These are phyloP conservation scores for Colletotrichum cuscutae DNA, from an alignment of 2,329 filamentous ascomycete species.

Conservation along the genomic window DNA sequence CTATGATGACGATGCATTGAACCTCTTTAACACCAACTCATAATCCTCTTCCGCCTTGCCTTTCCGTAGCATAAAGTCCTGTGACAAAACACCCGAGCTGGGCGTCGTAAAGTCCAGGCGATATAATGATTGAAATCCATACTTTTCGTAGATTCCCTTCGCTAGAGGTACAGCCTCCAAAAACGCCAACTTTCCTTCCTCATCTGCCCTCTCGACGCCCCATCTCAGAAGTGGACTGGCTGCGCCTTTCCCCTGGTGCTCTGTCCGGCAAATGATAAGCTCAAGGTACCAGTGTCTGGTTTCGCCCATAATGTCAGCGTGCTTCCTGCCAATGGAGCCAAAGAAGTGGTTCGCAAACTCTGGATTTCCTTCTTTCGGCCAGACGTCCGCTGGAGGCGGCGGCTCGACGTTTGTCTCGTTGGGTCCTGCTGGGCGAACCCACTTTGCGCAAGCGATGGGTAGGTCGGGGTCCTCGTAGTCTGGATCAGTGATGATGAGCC, in stretches of 20 bases:
- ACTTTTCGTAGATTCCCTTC: conserved; percentile 56
- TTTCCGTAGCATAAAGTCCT: conserved; percentile 49
- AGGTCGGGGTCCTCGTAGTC: conserved; percentile 33
- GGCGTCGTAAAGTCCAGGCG: conserved; percentile 46
- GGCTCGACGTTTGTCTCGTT: conserved; percentile 39
- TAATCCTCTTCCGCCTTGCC: conserved; percentile 16
- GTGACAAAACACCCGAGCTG: conserved; percentile 41
- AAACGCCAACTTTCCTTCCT: conserved; percentile 54
- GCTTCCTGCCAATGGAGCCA: conserved; percentile 45
- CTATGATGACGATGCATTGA: neutral
- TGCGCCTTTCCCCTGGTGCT: conserved; percentile 57
- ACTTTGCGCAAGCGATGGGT: conserved; percentile 60
- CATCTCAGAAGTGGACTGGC: conserved; percentile 56
- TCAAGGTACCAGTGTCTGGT: conserved; percentile 62
- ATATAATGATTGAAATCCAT: conserved; percentile 56
- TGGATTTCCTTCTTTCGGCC: conserved; percentile 51
- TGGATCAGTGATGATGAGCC: conserved; percentile 52
- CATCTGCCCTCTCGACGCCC: conserved; percentile 58
- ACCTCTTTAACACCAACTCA: neutral
- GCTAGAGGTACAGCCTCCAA: conserved; percentile 62
- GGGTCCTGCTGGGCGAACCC: conserved; percentile 48
- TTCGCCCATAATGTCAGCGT: conserved; percentile 49
- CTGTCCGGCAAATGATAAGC: conserved; percentile 54
- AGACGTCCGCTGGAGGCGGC: conserved; percentile 40
- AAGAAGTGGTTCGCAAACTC: conserved; percentile 53